Evolutionary conservation across 2,329 filamentous ascomycete species (phyloP), one percentile per base, ranked within the genome.

Genomic region (Passalora sequoiae): DNA sequence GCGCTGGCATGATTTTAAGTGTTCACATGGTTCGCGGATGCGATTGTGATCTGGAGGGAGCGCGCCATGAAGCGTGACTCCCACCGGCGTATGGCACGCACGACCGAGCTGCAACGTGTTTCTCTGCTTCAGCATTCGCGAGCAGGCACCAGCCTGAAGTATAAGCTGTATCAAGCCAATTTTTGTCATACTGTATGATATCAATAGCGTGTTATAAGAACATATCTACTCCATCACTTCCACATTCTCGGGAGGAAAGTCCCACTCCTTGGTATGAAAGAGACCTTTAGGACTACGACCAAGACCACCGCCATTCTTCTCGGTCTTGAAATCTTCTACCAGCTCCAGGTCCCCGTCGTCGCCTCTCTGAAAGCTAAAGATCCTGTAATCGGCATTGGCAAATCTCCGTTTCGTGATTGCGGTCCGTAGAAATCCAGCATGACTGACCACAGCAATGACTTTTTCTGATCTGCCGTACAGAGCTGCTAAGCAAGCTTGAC

Each of bases 371-470:
- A 54, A 51, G 16, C 44, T 48, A 22, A 54, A 54, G 15, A 48
- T 45, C 24, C 51, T 28, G 37, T 42, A 54, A 43, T 54, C 51
- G 9, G 51, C 51, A 47, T 54, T 54, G 19, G 45, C 51, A 43
- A 38, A 54, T 22, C 48, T 17, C 22, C 48, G 25, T n/a, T 35
- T 28, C 16, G 39, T 41, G 13, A 54, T 40, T 6, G 25, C 51
- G 15, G 51, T 54, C 33, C 51, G 32, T 12, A 51, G 29, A 19
- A 54, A 54, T 3, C 48, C 51, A 6, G 51, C 43, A 47, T 54
- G 51, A 25, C 51, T 54, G 7, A 85, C 79, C 0, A 84, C 80
- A 7, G 81, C 70, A 41, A 85, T 71, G 39, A 80, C 69, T 53
- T 77, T 77, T 62, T 84, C 80, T 0, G 74, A 72, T 0, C 80